Evolutionary conservation across 805 yeast species (phyloP).

Genomic region (Zygoascus biomembranicola): DNA sequence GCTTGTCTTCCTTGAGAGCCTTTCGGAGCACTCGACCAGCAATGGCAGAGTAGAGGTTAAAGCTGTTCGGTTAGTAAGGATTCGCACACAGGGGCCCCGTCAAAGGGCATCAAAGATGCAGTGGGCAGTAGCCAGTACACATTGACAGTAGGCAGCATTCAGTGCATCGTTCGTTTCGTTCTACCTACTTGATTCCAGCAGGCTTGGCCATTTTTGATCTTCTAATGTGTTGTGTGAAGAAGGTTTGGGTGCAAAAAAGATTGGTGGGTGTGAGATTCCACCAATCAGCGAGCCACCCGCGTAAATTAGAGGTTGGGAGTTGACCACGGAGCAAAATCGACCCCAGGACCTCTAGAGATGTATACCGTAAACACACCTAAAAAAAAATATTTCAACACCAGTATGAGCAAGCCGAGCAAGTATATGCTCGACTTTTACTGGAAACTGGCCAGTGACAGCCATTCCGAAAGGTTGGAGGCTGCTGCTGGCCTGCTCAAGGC

Average conservation of each 20-base stretch:
- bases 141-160: background rate
- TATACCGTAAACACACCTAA: background rate
- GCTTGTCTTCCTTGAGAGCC: conserved; percentile 80
- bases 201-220: conserved; percentile 19
- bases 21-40: conserved; percentile 85
- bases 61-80: conserved; percentile 29
- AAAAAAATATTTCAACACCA: background rate
- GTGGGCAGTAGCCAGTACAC: background rate
- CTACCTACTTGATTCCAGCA: conserved; percentile 28
- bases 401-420: background rate
- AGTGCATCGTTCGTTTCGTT: background rate
- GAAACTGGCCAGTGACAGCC: conserved; percentile 66
- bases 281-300: background rate
- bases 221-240: background rate
- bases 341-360: background rate
- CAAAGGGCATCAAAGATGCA: too few species aligned
- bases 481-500: conserved; percentile 61
- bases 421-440: conserved; percentile 55
- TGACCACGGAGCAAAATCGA: background rate
- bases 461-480: conserved; percentile 61
- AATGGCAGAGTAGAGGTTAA: conserved; percentile 83
- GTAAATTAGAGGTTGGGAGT: conserved; percentile 3
- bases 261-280: background rate
- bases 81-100: too few species aligned
- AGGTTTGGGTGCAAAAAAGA: background rate